These are phyloP conservation scores for Naganishia cerealis DNA, from an alignment of 1,284 basidiomycete species.

Conservation along the genomic window DNA sequence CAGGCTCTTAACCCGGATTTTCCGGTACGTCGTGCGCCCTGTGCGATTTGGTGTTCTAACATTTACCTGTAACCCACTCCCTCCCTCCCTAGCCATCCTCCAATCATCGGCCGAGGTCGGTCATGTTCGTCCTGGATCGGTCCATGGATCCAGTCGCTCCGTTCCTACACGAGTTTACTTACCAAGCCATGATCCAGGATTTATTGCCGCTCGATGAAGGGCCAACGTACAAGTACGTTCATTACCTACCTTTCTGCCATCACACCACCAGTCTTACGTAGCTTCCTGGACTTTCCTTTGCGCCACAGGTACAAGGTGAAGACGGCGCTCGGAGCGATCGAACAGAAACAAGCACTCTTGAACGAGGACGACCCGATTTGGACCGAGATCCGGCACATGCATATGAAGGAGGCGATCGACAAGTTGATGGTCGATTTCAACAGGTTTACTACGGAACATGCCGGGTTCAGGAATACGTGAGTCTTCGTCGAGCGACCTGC, in stretches of 20 bases:
- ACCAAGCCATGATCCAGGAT: constrained; percentile 98
- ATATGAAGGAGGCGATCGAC: constrained; percentile 97
- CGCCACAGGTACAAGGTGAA: constrained; percentile 76
- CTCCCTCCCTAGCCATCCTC: constrained; percentile 56
- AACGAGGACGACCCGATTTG: constrained; percentile 86
- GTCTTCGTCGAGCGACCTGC: background rate
- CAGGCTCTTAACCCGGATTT: constrained; percentile 81
- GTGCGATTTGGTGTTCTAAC: constrained; percentile 35
- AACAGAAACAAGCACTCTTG: constrained; percentile 81
- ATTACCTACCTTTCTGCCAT: background rate
- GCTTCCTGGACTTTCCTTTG: background rate
- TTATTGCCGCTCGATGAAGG: constrained; percentile 84
- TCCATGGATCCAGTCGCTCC: constrained; percentile 91
- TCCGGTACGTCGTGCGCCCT: constrained; percentile 61
- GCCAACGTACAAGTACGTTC: constrained; percentile 73
- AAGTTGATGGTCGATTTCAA: constrained; percentile 93
- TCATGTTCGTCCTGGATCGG: constrained; percentile 89
- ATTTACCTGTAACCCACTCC: background rate
- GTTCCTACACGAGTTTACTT: constrained; percentile 95
- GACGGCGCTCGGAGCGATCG: constrained; percentile 69
- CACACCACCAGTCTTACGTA: too few relatives aligned
- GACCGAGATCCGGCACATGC: constrained; percentile 89
- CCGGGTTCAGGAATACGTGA: constrained; percentile 75
- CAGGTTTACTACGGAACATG: constrained; percentile 87
- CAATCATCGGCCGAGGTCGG: constrained; percentile 71